phyloP scores from a whole-genome alignment of 225 moss, liverwort and hornwort species.

The Thuidium tamariscinum region DNA sequence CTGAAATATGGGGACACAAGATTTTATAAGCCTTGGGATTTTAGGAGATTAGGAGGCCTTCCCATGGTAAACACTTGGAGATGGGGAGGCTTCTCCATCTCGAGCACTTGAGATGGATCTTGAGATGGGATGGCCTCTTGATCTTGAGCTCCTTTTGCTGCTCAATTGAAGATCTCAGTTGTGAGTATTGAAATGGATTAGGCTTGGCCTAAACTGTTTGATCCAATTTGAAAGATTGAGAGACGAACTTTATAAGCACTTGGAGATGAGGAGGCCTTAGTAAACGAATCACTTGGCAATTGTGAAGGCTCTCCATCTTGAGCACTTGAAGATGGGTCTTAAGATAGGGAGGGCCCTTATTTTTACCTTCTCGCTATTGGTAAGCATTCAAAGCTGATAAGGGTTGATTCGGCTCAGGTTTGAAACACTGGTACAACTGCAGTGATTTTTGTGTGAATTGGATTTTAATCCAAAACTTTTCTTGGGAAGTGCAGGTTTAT shows the following conservation, averaged over 20 bases:
- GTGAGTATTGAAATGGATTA: background rate
- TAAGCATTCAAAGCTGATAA: background rate
- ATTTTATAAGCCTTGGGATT: background rate
- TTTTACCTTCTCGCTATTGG: too few species aligned
- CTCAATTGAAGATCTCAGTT: background rate
- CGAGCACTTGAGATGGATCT: background rate
- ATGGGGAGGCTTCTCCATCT: background rate
- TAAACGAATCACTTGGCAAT: background rate
- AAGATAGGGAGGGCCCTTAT: background rate
- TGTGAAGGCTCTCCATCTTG: background rate
- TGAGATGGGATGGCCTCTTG: background rate
- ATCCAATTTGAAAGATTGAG: background rate
- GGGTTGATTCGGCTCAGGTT: background rate
- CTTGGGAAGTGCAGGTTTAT: slow-evolving; percentile 40
- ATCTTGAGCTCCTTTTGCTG: background rate
- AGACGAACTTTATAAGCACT: background rate
- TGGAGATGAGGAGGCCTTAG: background rate
- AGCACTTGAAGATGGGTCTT: background rate
- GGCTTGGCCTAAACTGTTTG: background rate
- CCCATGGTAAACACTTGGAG: background rate
- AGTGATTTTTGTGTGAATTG: background rate
- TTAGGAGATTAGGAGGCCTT: background rate
- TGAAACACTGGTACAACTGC: background rate
- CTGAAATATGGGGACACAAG: background rate
- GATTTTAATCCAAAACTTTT: background rate